Conservation (phyloP, 345 rosid genomes). For the Firmiana major region DNA sequence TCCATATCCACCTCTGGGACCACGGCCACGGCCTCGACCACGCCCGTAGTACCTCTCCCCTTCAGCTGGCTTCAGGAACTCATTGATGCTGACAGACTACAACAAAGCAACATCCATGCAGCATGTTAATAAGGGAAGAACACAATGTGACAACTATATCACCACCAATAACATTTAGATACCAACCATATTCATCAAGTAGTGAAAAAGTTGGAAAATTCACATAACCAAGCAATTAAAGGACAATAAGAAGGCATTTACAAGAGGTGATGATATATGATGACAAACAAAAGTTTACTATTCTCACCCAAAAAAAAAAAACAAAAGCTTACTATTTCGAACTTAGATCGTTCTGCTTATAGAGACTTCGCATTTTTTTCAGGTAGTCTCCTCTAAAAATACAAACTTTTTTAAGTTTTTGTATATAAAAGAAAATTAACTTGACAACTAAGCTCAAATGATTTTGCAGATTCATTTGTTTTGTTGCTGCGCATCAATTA, state of each 20-base stretch:
- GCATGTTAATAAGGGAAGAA: neutral
- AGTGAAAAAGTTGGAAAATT: neutral
- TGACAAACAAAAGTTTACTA: neutral
- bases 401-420: no score
- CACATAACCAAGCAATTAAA: neutral
- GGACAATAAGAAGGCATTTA: neutral
- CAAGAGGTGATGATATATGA: neutral
- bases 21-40: slow-evolving; percentile 71
- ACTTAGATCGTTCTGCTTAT: no score
- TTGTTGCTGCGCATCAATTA: neutral
- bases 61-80: slow-evolving; percentile 92
- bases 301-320: no score
- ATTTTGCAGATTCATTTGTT: neutral
- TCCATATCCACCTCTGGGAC: slow-evolving; percentile 52
- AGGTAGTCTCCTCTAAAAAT: neutral
- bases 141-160: neutral
- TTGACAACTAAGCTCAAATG: neutral
- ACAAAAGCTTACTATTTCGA: neutral
- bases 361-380: neutral
- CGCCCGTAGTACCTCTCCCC: slow-evolving; percentile 54
- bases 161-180: neutral
- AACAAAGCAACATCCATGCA: neutral
- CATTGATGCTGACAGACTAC: slow-evolving; percentile 82
- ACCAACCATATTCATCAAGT: neutral
- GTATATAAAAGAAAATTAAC: no score